These are phyloP conservation scores for Kernera saxatilis DNA, from an alignment of 345 rosid species.

Conservation along the genomic window DNA sequence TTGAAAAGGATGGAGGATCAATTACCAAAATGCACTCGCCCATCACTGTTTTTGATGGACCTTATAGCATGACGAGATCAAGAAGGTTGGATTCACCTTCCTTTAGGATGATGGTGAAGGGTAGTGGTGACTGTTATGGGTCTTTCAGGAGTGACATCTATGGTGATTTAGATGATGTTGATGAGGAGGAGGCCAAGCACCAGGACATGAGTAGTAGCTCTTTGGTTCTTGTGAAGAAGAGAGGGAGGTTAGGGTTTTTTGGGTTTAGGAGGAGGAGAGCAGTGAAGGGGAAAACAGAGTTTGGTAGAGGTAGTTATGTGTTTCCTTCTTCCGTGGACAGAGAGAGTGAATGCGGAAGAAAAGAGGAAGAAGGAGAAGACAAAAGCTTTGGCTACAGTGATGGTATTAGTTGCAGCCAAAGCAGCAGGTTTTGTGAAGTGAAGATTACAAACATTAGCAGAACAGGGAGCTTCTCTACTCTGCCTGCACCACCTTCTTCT, in stretches of 20 bases:
- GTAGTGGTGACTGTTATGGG: slow-evolving; percentile 29
- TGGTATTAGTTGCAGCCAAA: slow-evolving; percentile 27
- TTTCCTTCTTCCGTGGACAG: slow-evolving; percentile 50
- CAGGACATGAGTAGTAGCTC: slow-evolving; percentile 11
- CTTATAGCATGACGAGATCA: slow-evolving; percentile 26
- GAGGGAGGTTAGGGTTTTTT: slow-evolving; percentile 34
- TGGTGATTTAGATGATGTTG: slow-evolving; percentile 23
- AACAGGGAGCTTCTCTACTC: slow-evolving; percentile 42
- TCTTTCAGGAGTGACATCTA: slow-evolving; percentile 31
- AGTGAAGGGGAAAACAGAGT: slow-evolving; percentile 42
- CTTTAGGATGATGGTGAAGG: slow-evolving; percentile 24
- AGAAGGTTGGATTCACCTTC: slow-evolving; percentile 35
- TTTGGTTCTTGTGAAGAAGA: slow-evolving; percentile 25
- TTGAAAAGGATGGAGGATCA: slow-evolving; percentile 32
- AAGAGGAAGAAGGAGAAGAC: slow-evolving; percentile 13
- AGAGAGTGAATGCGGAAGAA: slow-evolving; percentile 21
- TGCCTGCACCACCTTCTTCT: slow-evolving; percentile 21
- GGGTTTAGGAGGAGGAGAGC: slow-evolving; percentile 45
- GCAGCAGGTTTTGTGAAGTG: slow-evolving; percentile 25
- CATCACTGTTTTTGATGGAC: slow-evolving; percentile 39
- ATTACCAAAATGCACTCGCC: slow-evolving; percentile 45
- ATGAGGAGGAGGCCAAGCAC: slow-evolving; percentile 7
- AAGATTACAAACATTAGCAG: slow-evolving; percentile 36
- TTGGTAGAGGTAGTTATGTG: slow-evolving; percentile 52
- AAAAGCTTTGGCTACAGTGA: slow-evolving; percentile 9